Evolutionary conservation across 495 filamentous ascomycete species (phyloP).

Genomic region (Trichoderma gamsii): DNA sequence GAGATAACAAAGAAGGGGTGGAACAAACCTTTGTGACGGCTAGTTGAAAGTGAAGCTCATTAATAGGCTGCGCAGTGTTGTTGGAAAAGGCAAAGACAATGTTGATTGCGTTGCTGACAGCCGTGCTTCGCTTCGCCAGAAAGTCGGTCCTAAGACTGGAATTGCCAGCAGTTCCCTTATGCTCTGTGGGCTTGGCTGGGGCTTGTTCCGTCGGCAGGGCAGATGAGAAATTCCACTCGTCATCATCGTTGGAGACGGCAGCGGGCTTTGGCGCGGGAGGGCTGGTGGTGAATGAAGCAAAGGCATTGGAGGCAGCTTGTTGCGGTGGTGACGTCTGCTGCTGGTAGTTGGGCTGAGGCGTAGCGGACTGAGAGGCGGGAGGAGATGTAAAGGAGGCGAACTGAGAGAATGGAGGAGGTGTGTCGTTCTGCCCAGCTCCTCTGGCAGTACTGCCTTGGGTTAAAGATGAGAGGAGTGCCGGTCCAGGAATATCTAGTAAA

Average conservation of each 20-base stretch:
- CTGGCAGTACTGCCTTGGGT: constrained; percentile 51
- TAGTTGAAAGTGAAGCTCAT: constrained; percentile 81
- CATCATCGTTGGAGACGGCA: constrained; percentile 52
- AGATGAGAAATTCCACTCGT: constrained; percentile 93
- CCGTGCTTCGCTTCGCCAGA: constrained; percentile 36
- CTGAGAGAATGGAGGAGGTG: constrained; percentile 50
- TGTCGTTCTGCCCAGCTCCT: constrained; percentile 33
- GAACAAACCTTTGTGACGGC: constrained; percentile 81
- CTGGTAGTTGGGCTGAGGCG: constrained; percentile 40
- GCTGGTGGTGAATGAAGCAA: constrained; percentile 59
- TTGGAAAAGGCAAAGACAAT: constrained; percentile 74
- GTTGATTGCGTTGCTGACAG: constrained; percentile 50
- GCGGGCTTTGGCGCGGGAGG: constrained; percentile 26
- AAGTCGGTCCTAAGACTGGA: constrained; percentile 48
- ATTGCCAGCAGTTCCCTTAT: constrained; percentile 44
- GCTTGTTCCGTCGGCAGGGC: constrained; percentile 61
- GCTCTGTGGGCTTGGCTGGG: constrained; percentile 36
- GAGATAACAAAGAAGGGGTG: background rate
- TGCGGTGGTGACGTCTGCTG: constrained; percentile 38
- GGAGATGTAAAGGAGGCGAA: constrained; percentile 51
- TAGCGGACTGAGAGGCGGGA: constrained; percentile 38
- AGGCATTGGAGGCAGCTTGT: constrained; percentile 52
- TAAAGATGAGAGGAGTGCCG: constrained; percentile 58
- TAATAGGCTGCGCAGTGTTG: constrained; percentile 59
- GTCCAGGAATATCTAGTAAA: constrained; percentile 51